Base-by-base conservation (phyloP, 345 rosid genomes). In the Durio zibethinus region DNA sequence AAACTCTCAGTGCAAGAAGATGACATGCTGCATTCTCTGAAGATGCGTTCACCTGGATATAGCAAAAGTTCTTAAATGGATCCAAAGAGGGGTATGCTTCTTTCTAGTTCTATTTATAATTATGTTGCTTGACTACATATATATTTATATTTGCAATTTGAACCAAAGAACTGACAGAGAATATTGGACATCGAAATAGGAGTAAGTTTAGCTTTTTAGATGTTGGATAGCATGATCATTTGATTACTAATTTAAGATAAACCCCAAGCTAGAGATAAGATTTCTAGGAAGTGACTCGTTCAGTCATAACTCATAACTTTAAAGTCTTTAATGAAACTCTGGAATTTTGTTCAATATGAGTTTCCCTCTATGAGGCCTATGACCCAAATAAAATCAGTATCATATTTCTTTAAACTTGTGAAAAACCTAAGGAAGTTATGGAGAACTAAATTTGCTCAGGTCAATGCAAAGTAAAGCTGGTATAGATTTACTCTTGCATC, bases 31-130 rank as follows among this genome's bases (percentile, higher is more conserved):
- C 94, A 1, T 93, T 95, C 79, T 88, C 98, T 1, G 84, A 85
- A 84, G 91, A 93, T 77, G 99, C n/a, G n/a, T 98, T 27, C 92
- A 83, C 77, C 81, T 96, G 87, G 97, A 96, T 74, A 91, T 96
- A 73, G 97, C 91, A 5, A 90, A 82, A 81, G 97, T 93, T 43
- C 98, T 96, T 57, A 84, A 89, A 69, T 86, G 99, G 76, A 93
- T 96, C 73, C 99, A 93, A 80, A 89, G 94, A 36, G 99, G 98
- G 85, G 99, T 96, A 80, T 33, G 85, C 71, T 75, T 45, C 54
- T 70, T 74, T 67, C 31, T 50, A 9, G 20, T 18, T 16, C 43
- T 40, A 9, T 53, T 60, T 77, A 16, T 59, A 38, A 23, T 43
- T 45, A 38, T 45, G 38, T 56, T 75, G 73, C 59, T 48, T 73